Conservation (phyloP, 73 alveolate species). For the Paramecium tetraurelia region DNA sequence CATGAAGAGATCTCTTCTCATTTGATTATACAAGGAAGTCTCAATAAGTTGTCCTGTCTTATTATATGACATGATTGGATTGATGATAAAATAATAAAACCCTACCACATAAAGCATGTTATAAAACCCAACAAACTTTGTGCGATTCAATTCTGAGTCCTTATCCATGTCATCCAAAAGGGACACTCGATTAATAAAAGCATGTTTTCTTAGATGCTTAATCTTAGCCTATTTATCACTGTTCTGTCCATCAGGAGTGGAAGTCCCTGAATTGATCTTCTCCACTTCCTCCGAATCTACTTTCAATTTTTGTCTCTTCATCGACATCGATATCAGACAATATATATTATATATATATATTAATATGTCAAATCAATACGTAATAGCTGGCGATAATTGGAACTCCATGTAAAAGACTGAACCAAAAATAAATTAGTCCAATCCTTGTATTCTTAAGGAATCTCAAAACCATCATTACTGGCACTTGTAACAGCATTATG, state of each 20-base stretch:
- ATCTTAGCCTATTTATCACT: not conserved
- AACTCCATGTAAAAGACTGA: not conserved
- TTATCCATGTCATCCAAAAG: constrained; percentile 53
- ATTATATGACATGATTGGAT: constrained; percentile 40
- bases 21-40: constrained; percentile 7
- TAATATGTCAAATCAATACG: not conserved
- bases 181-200: not conserved
- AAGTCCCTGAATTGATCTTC: not conserved
- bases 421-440: not conserved
- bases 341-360: not conserved
- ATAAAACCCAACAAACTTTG: constrained; percentile 61
- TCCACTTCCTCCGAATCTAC: not conserved
- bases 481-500: not conserved
- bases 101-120: constrained; percentile 41
- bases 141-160: constrained; percentile 44
- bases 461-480: constrained; percentile 17
- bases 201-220: not conserved
- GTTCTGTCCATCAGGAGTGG: constrained; percentile 35
- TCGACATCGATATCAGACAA: not conserved
- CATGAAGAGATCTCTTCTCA: constrained; percentile 51
- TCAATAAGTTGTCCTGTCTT: constrained; percentile 43
- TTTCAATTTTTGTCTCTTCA: not conserved
- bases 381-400: not conserved
- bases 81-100: constrained; percentile 34
- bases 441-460: not conserved